Conservation (phyloP, 805 yeast species). For the Saccharomyces jurei region DNA sequence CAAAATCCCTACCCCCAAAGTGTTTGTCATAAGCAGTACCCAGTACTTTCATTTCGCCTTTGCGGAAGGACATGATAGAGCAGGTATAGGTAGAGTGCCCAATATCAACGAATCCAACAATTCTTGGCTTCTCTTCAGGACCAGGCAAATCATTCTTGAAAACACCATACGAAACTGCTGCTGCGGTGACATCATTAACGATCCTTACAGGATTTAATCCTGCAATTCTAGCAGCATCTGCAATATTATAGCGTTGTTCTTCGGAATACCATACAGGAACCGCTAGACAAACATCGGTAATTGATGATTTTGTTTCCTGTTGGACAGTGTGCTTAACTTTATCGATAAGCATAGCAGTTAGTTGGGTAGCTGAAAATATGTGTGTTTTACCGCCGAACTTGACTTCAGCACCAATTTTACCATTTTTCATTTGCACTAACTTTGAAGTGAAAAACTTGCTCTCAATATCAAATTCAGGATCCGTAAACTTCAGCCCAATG, state of each 20-base stretch:
- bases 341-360: constrained; percentile 90
- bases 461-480: constrained; percentile 63
- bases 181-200: constrained; percentile 95
- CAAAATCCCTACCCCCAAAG: constrained; percentile 98
- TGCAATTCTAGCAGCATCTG: constrained; percentile 92
- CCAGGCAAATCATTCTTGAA: constrained; percentile 96
- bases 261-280: constrained; percentile 98
- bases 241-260: constrained; percentile 90
- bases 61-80: constrained; percentile 81
- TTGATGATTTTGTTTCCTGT: constrained; percentile 68
- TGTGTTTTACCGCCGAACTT: constrained; percentile 71
- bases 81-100: constrained; percentile 96
- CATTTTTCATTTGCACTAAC: constrained; percentile 61
- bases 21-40: constrained; percentile 91
- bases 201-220: constrained; percentile 97
- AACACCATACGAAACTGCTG: constrained; percentile 98
- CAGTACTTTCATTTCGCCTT: constrained; percentile 89
- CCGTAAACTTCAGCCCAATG: constrained; percentile 60
- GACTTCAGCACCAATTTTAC: constrained; percentile 78
- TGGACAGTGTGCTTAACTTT: constrained; percentile 75
- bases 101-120: constrained; percentile 88
- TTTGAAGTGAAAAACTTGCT: constrained; percentile 61
- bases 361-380: constrained; percentile 79
- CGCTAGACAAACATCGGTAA: constrained; percentile 84
- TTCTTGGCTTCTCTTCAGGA: constrained; percentile 64